Percentiles rank a stretch among this genome's conserved stretches.
Conservation (phyloP, 2,329 filamentous ascomycete species). For the Aspergillus sp. region DNA sequence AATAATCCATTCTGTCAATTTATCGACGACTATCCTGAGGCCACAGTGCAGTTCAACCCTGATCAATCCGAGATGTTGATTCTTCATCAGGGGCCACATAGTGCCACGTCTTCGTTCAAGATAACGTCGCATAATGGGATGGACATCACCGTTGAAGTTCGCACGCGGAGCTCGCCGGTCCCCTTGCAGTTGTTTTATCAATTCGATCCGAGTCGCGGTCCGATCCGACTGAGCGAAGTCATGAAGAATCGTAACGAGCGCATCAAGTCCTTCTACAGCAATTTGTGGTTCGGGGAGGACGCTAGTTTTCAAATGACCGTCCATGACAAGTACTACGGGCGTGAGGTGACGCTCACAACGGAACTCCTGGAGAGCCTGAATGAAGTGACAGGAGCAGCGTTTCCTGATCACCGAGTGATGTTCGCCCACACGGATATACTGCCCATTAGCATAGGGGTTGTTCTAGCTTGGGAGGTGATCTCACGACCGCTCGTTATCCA, state of each 20-base stretch:
- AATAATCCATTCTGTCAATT: constrained; percentile 13
- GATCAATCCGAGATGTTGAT: constrained; percentile 7
- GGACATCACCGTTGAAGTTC: constrained; percentile 11
- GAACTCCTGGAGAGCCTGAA: constrained; percentile 66
- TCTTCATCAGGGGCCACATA: background rate
- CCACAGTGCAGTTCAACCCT: constrained; percentile 2
- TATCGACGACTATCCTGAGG: constrained; percentile 2
- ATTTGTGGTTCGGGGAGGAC: constrained; percentile 88
- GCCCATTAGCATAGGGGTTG: constrained; percentile 12
- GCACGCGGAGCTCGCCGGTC: background rate
- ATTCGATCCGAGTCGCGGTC: constrained; percentile 86
- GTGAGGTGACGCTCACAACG: constrained; percentile 11
- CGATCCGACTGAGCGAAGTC: constrained; percentile 86
- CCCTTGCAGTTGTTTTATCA: constrained; percentile 79
- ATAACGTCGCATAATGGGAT: constrained; percentile 9
- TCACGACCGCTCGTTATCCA: constrained; percentile 8
- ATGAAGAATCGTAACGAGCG: constrained; percentile 91
- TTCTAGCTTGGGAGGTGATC: constrained; percentile 18
- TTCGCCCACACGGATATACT: constrained; percentile 4
- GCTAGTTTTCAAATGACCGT: constrained; percentile 68
- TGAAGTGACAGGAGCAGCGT: constrained; percentile 9
- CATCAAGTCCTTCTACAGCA: constrained; percentile 98
- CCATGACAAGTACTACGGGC: constrained; percentile 76
- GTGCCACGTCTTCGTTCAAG: background rate
- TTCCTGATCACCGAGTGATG: constrained; percentile 10